Base-by-base conservation (phyloP, 306 rosid genomes). In the Fagus sylvatica region DNA sequence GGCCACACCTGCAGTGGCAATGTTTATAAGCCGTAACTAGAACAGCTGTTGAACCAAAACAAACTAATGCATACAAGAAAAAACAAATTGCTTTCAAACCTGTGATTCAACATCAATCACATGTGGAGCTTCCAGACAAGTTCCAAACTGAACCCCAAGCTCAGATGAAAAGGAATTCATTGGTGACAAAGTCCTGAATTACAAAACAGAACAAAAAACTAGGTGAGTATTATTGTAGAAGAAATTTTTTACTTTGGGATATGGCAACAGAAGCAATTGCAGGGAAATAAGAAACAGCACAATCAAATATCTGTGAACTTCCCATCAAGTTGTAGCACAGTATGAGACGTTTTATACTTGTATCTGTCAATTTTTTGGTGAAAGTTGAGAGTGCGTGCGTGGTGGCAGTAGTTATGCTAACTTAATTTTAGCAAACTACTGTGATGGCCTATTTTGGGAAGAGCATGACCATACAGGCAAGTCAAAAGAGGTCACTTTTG, bases 101-200 rank as follows among this genome's bases (percentile, higher is more conserved):
- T 94, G 98, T 53, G 97, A 84, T 68, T 89, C 89, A 84, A 88
- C 83, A 84, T 89, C 95, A 87, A 94, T 88, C 48, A 94, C 97
- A 80, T 94, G 98, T 51, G 98, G 95, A 80, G 98, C 97, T 88
- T 94, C 97, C 56, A 94, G 90, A 83, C 85, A 84, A 82, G 91
- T 89, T 81, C 88, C 97, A 82, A 94, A 94, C 78, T 87, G 90
- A 83, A 88, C 86, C 77, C 97, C 98, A 61, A 94, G 98, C 87
- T 94, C 98, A 46, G 97, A 92, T 81, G 98, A 87, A 83, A 94
- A 94, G 48, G 97, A 90, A 81, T 75, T 69, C 97, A 94, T 83
- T 57, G 98, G 98, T 67, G 98, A 94, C 84, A 94, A 83, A 28
- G 98, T 94, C 87, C 98, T 94, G 71, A 79, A 79, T 75, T 62